Evolutionary conservation across 2,329 filamentous ascomycete species (phyloP).

Genomic region (Didymella exigua): DNA sequence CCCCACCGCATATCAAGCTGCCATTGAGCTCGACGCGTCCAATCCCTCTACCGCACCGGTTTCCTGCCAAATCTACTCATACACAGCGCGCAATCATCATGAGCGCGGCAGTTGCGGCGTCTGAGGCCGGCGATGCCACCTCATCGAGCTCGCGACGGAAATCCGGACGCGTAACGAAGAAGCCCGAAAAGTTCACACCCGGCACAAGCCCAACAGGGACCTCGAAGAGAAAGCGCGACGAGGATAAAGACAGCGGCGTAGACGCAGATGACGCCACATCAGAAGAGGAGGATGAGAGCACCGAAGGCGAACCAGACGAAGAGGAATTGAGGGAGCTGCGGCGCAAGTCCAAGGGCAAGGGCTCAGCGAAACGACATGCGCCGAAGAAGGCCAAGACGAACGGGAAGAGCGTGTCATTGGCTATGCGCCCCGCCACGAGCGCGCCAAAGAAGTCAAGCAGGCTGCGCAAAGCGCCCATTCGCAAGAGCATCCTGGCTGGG

Average conservation of each 20-base stretch:
- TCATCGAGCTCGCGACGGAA: constrained; percentile 45
- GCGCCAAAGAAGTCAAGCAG: constrained; percentile 52
- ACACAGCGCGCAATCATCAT: constrained; percentile 35
- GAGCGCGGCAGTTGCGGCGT: constrained; percentile 37
- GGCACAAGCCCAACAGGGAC: constrained; percentile 37
- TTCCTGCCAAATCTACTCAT: constrained; percentile 8
- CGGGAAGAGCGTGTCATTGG: constrained; percentile 57
- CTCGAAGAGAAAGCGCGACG: constrained; percentile 46
- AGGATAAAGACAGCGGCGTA: constrained; percentile 38
- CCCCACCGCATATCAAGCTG: constrained; percentile 27
- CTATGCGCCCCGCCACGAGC: constrained; percentile 56
- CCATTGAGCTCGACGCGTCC: constrained; percentile 27
- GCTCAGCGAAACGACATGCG: constrained; percentile 46
- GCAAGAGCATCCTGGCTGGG: constrained; percentile 57
- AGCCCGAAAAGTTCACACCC: constrained; percentile 42
- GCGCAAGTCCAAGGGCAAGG: constrained; percentile 41
- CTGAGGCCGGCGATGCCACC: constrained; percentile 31
- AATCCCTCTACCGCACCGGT: neutral
- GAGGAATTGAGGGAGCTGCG: constrained; percentile 47
- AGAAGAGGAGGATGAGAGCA: constrained; percentile 41
- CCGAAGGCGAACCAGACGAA: constrained; percentile 48
- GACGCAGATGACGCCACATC: constrained; percentile 34
- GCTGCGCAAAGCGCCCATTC: constrained; percentile 56
- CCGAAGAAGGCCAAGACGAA: constrained; percentile 62
- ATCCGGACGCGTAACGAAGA: constrained; percentile 50